Percentiles rank a stretch among this genome's conserved stretches.
Evolutionary conservation across 2,329 filamentous ascomycete genomes (phyloP).

Genomic region (Ceratocystis diversiconidia): DNA sequence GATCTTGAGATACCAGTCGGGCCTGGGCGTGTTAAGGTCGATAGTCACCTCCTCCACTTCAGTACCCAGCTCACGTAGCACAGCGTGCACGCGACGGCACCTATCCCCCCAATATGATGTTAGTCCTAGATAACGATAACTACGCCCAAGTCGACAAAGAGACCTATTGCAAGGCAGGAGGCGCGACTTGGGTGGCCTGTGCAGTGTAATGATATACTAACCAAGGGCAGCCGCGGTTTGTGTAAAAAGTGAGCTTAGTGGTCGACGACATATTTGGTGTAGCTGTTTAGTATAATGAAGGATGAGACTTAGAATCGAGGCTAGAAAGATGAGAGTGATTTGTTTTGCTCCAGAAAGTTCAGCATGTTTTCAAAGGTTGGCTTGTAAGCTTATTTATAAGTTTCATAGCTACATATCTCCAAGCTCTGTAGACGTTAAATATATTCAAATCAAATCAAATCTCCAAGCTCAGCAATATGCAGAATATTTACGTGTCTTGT

Average conservation of each 20-base stretch:
- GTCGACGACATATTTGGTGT: slow-evolving; percentile 22
- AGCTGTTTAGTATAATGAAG: neutral
- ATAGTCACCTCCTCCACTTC: slow-evolving; percentile 59
- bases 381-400: no score
- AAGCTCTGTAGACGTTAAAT: no score
- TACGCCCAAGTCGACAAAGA: no score
- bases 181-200: no score
- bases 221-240: slow-evolving; percentile 54
- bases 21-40: slow-evolving; percentile 53
- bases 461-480: no score
- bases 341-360: no score
- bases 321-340: no score
- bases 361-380: no score
- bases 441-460: no score
- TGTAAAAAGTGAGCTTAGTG: slow-evolving; percentile 52
- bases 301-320: neutral
- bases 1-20: slow-evolving; percentile 58
- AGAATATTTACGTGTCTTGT: no score
- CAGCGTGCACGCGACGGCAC: slow-evolving; percentile 56
- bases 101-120: neutral
- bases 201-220: slow-evolving; percentile 20
- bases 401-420: no score
- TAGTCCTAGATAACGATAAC: no score
- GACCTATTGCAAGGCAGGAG: neutral
- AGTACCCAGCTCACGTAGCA: slow-evolving; percentile 50